A percentile compares a stretch with the other conserved stretches of the same genome.
phyloP scores from a whole-genome alignment of 2,329 filamentous ascomycete genomes.

The Neonectria sp. region DNA sequence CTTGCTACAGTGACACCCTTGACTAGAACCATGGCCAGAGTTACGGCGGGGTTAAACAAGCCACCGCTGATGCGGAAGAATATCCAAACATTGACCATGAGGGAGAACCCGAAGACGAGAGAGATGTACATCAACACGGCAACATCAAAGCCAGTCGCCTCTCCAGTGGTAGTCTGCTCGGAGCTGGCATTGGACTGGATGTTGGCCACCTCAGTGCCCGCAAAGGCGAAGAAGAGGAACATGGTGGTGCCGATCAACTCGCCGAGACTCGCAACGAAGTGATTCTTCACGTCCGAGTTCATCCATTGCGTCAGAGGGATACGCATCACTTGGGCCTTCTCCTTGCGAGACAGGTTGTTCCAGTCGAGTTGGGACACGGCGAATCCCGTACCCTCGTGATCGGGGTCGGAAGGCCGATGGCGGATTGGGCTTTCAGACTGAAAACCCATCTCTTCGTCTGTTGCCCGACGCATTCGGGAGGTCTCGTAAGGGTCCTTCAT shows the following conservation, averaged over 20 bases:
- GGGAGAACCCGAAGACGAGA: slow-evolving; percentile 59
- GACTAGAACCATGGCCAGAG: slow-evolving; percentile 66
- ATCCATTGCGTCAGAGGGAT: slow-evolving; percentile 63
- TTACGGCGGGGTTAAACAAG: slow-evolving; percentile 58
- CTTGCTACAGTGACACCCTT: slow-evolving; percentile 63
- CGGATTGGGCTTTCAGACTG: slow-evolving; percentile 20
- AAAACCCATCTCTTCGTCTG: slow-evolving; percentile 46
- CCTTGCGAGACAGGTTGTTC: slow-evolving; percentile 55
- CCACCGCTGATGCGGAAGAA: slow-evolving; percentile 63
- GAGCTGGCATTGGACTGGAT: slow-evolving; percentile 50
- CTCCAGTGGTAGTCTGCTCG: slow-evolving; percentile 59
- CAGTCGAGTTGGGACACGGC: slow-evolving; percentile 53
- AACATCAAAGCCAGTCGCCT: slow-evolving; percentile 60
- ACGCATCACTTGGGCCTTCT: slow-evolving; percentile 60
- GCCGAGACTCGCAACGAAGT: slow-evolving; percentile 55
- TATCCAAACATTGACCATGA: slow-evolving; percentile 64
- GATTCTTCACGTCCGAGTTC: slow-evolving; percentile 63
- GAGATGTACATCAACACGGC: slow-evolving; percentile 60
- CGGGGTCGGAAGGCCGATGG: slow-evolving; percentile 33
- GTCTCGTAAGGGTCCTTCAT: slow-evolving; percentile 34
- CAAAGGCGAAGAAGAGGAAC: slow-evolving; percentile 62
- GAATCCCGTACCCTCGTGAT: slow-evolving; percentile 31
- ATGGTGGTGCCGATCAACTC: slow-evolving; percentile 60
- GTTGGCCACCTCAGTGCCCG: slow-evolving; percentile 58
- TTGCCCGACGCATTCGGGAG: slow-evolving; percentile 31